phyloP scores from a whole-genome alignment of 2,329 filamentous ascomycete genomes.

The Botrytis aclada region DNA sequence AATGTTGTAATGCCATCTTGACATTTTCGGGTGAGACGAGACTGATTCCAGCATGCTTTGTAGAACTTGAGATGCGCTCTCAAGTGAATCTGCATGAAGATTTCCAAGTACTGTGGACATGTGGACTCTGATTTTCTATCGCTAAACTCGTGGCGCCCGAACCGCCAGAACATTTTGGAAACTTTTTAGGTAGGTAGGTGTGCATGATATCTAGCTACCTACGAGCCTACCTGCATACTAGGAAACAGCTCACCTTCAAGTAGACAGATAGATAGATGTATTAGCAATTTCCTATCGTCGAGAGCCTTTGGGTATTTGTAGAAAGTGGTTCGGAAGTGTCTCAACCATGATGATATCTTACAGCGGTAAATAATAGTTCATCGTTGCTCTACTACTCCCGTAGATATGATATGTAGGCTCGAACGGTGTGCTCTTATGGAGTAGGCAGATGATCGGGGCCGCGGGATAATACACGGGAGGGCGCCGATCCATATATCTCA shows the following conservation, averaged over 20 bases:
- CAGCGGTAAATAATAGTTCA: background rate
- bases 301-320: no score
- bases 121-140: constrained; percentile 1
- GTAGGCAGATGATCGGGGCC: background rate
- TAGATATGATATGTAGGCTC: background rate
- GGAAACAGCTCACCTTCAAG: background rate
- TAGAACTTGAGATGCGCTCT: background rate
- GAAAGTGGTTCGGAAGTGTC: background rate
- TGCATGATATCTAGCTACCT: background rate
- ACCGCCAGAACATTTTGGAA: background rate
- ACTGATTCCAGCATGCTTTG: background rate
- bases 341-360: background rate
- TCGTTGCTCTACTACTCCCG: background rate
- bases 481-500: constrained; percentile 5
- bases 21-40: background rate
- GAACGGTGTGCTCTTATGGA: background rate
- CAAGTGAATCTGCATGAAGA: background rate
- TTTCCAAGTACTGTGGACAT: background rate
- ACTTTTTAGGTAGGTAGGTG: background rate
- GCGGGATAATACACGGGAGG: background rate
- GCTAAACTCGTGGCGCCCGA: constrained; percentile 3
- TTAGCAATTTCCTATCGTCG: background rate
- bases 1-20: background rate
- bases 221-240: no score
- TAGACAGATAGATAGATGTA: background rate